Base-by-base conservation (phyloP, 2,329 filamentous ascomycete species). In the Alternaria sp. region DNA sequence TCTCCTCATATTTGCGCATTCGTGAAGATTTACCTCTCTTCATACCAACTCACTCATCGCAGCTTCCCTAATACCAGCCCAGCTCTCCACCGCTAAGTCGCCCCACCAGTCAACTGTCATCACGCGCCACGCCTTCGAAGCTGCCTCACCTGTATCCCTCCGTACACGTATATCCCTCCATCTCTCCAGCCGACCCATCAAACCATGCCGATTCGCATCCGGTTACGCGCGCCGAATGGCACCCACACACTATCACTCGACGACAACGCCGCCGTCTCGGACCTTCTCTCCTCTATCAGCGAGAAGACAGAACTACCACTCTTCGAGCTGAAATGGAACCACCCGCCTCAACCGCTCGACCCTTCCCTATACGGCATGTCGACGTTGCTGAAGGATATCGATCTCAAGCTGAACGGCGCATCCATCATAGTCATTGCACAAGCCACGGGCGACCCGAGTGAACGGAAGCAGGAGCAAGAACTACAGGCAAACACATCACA, bases 291-390 rank as follows among this genome's bases (percentile, higher is more conserved):
- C 5, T 83, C 87, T 54, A 89, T 94, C 72, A 85, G 84, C 55
- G 81, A 87, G 54, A 87, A 88, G 73, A 92, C 92, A 2, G 87
- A 87, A 5, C 84, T 95, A 15, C 73, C 84, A 7, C 83, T 84
- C 14, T 94, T 95, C 74, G 87, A 91, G 46, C 83, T 97, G 66
- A 97, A 96, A 83, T 93, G 91, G 80, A 93, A 93, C 37, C 97
- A 92, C 72, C 95, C 95, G 1, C 90, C 92, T 23, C 89, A 90
- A 74, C 84, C 88, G 1, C 85, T 98, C 15, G 84, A 88, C 37
- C 82, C 90, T 10, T 84, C 87, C 41, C 76, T 82, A 44, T 85
- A 86, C 28, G 84, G 87, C 61, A 78, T 80, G 68, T 74, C 78
- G 30, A 86, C 81, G 66, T 82, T 73, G 66, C 86, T 87, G 72